phyloP scores from a whole-genome alignment of 495 filamentous ascomycete genomes.

The Trichoderma gamsii region DNA sequence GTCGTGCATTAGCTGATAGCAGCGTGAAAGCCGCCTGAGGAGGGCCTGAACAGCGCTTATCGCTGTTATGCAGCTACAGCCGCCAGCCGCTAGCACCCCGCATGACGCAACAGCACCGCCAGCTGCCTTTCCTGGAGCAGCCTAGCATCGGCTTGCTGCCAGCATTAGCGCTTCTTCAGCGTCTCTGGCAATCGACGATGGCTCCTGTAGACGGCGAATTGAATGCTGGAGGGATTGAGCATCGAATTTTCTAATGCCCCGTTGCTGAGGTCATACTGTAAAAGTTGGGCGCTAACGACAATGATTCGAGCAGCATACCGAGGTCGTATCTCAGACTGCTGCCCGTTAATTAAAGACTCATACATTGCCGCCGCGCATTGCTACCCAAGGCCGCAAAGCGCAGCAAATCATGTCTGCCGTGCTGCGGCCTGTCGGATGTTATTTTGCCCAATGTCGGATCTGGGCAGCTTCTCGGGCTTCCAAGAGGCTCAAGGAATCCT shows the following conservation, averaged over 20 bases:
- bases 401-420: not conserved
- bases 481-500: not conserved
- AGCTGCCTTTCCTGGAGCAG: not conserved
- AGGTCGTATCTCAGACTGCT: not conserved
- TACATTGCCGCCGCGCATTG: not conserved
- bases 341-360: not conserved
- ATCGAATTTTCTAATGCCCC: not conserved
- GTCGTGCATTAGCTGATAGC: conserved; percentile 8
- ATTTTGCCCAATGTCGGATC: not conserved
- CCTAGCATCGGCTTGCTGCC: not conserved
- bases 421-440: not conserved
- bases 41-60: not conserved
- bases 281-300: not conserved
- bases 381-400: not conserved
- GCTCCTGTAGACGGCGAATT: not conserved
- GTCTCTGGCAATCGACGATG: not conserved
- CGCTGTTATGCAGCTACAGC: not conserved
- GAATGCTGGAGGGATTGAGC: not conserved
- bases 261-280: not conserved
- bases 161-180: conserved; percentile 5
- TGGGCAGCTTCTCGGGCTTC: not conserved
- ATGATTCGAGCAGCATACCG: not conserved
- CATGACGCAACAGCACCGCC: conserved; percentile 7
- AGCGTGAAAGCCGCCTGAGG: not conserved
- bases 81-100: not conserved